Conservation (phyloP, 306 rosid genomes). For the Crataegus laevigata region DNA sequence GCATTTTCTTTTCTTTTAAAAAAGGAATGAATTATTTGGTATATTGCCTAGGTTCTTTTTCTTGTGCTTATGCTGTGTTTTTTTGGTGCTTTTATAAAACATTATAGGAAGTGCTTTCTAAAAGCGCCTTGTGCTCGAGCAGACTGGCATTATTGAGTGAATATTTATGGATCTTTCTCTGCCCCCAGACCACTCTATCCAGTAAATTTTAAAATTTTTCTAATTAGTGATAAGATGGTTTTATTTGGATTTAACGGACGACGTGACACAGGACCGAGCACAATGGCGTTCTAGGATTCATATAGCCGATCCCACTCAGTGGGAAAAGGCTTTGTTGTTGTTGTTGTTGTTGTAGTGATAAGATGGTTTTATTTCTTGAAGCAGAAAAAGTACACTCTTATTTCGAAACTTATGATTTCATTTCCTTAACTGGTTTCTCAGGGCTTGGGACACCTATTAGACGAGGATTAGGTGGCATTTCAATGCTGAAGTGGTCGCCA, state of each 20-base stretch:
- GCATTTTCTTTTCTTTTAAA: background rate
- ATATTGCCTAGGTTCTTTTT: background rate
- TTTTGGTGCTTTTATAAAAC: background rate
- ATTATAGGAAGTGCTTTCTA: background rate
- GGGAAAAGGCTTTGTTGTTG: no score
- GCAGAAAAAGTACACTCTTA: background rate
- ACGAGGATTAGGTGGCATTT: slow-evolving; percentile 86
- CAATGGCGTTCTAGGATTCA: no score
- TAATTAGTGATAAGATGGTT: background rate
- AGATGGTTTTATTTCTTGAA: background rate
- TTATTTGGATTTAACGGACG: no score
- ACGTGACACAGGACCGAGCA: no score
- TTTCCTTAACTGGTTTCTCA: slow-evolving; percentile 22
- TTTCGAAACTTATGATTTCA: slow-evolving; percentile 9
- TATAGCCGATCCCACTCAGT: no score
- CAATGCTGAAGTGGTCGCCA: slow-evolving; percentile 92
- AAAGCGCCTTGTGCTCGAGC: background rate
- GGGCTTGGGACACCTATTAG: slow-evolving; percentile 88
- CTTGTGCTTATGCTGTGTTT: background rate
- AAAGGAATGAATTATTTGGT: background rate
- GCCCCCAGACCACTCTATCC: background rate
- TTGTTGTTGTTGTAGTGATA: no score
- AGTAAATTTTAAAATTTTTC: background rate
- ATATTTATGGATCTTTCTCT: background rate
- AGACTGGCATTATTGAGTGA: no score